These are phyloP conservation scores for Suillus alpinus DNA, from an alignment of 768 basidiomycete species.

Conservation along the genomic window DNA sequence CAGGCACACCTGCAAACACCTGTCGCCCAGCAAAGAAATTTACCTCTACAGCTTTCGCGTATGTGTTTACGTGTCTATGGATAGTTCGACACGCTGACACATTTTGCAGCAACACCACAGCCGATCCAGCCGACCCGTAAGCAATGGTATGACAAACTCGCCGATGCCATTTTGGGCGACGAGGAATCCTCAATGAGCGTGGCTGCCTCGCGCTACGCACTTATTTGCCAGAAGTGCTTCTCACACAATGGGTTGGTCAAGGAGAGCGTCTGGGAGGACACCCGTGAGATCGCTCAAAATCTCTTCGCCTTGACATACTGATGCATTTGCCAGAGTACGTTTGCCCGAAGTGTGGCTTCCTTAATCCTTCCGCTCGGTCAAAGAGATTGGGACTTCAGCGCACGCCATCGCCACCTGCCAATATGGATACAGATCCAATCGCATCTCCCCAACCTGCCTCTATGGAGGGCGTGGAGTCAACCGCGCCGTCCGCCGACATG, in stretches of 20 bases:
- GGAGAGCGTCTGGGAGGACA: constrained; percentile 76
- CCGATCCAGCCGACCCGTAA: constrained; percentile 55
- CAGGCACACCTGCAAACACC: constrained; percentile 20
- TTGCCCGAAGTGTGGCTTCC: constrained; percentile 83
- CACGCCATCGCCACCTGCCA: constrained; percentile 22
- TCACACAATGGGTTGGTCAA: constrained; percentile 86
- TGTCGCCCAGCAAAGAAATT: constrained; percentile 17
- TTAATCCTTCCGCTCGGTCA: constrained; percentile 55
- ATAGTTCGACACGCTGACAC: constrained; percentile 10
- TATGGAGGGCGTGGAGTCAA: neutral
- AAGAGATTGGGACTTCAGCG: constrained; percentile 26
- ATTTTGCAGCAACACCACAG: constrained; percentile 33
- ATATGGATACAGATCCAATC: neutral
- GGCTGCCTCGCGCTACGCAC: constrained; percentile 61
- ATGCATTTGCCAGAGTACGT: constrained; percentile 59
- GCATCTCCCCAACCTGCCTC: neutral
- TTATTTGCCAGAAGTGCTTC: constrained; percentile 88
- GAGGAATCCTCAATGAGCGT: constrained; percentile 51
- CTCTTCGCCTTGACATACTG: constrained; percentile 1
- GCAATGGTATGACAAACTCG: constrained; percentile 85
- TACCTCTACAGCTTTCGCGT: constrained; percentile 40
- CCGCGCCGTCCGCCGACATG: neutral
- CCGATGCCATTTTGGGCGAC: constrained; percentile 83
- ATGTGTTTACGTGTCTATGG: constrained; percentile 16
- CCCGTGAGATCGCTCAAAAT: constrained; percentile 53